Conservation (phyloP, 305 asterid species). For the Fraxinus platypoda region DNA sequence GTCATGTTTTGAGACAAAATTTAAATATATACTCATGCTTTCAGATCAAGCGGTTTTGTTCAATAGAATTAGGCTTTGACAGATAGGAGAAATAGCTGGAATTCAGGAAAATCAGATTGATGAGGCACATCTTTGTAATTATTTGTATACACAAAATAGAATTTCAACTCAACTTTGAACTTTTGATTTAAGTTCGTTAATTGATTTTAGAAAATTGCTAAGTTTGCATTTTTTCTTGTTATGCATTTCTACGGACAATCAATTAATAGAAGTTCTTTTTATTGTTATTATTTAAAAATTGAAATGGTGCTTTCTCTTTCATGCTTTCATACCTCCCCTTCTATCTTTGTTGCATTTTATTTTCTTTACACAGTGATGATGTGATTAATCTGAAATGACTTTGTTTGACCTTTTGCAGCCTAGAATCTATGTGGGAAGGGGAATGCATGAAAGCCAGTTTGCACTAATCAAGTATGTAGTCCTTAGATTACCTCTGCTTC, state of each 20-base stretch:
- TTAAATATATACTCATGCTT: background rate
- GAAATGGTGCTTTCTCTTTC: background rate
- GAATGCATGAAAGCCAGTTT: conserved; percentile 98
- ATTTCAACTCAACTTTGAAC: background rate
- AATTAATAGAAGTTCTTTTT: background rate
- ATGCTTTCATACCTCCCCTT: background rate
- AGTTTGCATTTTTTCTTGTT: background rate
- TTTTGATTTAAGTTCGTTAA: background rate
- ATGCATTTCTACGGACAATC: background rate
- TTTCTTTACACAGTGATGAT: background rate
- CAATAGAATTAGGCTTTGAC: background rate
- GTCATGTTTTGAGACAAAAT: background rate
- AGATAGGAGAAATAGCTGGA: conserved; percentile 10
- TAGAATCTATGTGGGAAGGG: conserved; percentile 94
- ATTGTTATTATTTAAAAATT: background rate
- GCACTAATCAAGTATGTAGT: conserved; percentile 79
- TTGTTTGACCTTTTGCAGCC: conserved; percentile 58
- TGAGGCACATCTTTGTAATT: conserved; percentile 9
- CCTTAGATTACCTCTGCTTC: conserved; percentile 25
- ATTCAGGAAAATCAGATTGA: conserved; percentile 2
- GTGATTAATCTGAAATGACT: background rate
- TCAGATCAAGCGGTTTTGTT: background rate
- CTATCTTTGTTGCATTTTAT: background rate
- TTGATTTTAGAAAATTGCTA: background rate
- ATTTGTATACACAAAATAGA: background rate